A percentile compares a stretch with the other conserved stretches of the same genome.
Conservation (phyloP, 2,329 filamentous ascomycete genomes). For the Simplicillium sp. region DNA sequence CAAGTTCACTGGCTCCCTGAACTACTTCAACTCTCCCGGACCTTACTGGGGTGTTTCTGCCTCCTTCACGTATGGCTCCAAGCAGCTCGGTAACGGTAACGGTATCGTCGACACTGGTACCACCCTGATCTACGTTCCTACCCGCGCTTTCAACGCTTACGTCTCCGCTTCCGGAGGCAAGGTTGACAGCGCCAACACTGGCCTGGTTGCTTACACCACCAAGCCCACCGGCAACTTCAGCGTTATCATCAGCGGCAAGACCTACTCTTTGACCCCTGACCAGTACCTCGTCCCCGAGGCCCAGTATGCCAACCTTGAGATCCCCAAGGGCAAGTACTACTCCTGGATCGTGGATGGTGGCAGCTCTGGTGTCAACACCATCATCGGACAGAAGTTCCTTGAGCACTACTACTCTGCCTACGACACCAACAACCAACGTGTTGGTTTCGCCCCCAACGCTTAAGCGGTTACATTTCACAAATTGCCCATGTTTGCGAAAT, state of each 20-base stretch:
- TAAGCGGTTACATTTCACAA: background rate
- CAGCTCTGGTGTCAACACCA: conserved; percentile 14
- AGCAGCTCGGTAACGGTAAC: conserved; percentile 8
- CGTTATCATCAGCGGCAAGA: conserved; percentile 16
- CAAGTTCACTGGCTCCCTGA: conserved; percentile 11
- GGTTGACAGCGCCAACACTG: conserved; percentile 12
- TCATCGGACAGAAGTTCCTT: conserved; percentile 20
- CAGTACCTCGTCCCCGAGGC: conserved; percentile 16
- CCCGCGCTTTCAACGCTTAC: conserved; percentile 15
- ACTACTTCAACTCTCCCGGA: conserved; percentile 10
- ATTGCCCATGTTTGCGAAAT: too few relatives aligned
- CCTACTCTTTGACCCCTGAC: conserved; percentile 16
- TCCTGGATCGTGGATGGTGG: conserved; percentile 17
- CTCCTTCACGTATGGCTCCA: conserved; percentile 13
- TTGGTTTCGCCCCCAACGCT: conserved; percentile 13
- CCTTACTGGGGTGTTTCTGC: conserved; percentile 15
- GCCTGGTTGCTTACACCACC: conserved; percentile 14
- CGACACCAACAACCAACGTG: conserved; percentile 12
- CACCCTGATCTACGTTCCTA: conserved; percentile 17
- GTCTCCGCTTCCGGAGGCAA: conserved; percentile 15
- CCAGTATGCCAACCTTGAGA: conserved; percentile 14
- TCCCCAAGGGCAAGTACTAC: conserved; percentile 16
- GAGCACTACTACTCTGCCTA: conserved; percentile 19
- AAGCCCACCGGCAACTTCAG: conserved; percentile 17
- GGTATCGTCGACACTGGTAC: conserved; percentile 17